A percentile compares a stretch with the other conserved stretches of the same genome.
These are phyloP conservation scores for Aspergillus bertholletiae DNA, from an alignment of 495 filamentous ascomycete genomes.

Conservation along the genomic window DNA sequence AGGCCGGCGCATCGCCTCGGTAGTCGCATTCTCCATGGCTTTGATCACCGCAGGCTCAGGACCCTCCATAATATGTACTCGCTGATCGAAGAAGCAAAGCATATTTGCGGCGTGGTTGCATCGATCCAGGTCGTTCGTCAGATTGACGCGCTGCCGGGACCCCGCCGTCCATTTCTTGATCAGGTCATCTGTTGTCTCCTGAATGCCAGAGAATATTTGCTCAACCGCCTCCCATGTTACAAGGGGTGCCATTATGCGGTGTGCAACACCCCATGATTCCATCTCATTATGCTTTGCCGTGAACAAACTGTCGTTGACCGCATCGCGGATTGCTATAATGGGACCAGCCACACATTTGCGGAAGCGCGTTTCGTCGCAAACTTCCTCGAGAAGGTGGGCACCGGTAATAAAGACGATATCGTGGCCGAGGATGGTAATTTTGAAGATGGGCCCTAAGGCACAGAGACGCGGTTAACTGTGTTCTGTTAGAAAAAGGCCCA, in stretches of 20 bases:
- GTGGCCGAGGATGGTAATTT: constrained; percentile 55
- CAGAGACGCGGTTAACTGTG: constrained; percentile 8
- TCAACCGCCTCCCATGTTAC: constrained; percentile 33
- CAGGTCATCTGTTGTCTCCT: constrained; percentile 62
- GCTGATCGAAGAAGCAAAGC: constrained; percentile 53
- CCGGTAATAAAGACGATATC: constrained; percentile 51
- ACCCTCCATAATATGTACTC: constrained; percentile 28
- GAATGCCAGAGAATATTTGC: constrained; percentile 51
- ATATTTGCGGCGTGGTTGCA: constrained; percentile 68
- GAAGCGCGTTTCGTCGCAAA: constrained; percentile 71
- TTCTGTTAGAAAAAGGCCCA: not conserved
- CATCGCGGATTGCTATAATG: constrained; percentile 58
- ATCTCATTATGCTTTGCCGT: constrained; percentile 59
- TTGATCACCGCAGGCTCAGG: constrained; percentile 31
- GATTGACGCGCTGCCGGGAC: constrained; percentile 49
- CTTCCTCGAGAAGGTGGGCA: constrained; percentile 60
- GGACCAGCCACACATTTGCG: constrained; percentile 57
- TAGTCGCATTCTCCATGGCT: constrained; percentile 37
- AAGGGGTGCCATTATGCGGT: constrained; percentile 57
- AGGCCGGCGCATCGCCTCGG: constrained; percentile 39
- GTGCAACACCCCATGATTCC: constrained; percentile 68
- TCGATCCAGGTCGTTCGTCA: constrained; percentile 68
- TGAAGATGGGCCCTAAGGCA: constrained; percentile 61
- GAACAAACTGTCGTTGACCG: constrained; percentile 70
- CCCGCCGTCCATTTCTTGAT: constrained; percentile 66